A percentile compares a stretch with the other conserved stretches of the same genome.
These are phyloP conservation scores for Rutstroemia sp. DNA, from an alignment of 2,329 filamentous ascomycete genomes.

Conservation along the genomic window DNA sequence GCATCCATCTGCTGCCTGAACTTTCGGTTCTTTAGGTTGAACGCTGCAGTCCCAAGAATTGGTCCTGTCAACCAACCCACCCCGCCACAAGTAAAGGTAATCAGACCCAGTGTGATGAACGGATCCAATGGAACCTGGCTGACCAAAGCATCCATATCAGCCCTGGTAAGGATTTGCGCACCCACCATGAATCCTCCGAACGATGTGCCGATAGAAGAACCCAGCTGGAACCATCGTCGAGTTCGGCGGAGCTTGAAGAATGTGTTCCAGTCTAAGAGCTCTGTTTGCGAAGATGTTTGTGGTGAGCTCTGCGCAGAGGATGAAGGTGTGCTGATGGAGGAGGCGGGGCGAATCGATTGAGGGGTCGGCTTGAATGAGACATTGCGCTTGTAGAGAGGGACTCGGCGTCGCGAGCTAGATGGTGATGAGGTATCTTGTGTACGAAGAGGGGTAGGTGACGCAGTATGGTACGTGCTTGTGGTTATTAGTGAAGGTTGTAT, in stretches of 20 bases:
- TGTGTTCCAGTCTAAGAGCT: slow-evolving; percentile 68
- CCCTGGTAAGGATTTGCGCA: slow-evolving; percentile 58
- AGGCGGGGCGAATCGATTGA: slow-evolving; percentile 13
- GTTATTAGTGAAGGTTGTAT: slow-evolving; percentile 25
- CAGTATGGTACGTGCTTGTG: slow-evolving; percentile 20
- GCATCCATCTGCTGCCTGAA: slow-evolving; percentile 66
- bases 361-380: slow-evolving; percentile 19
- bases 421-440: slow-evolving; percentile 13
- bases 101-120: slow-evolving; percentile 74
- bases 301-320: slow-evolving; percentile 9
- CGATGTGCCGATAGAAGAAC: slow-evolving; percentile 63
- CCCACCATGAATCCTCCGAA: slow-evolving; percentile 54
- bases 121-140: slow-evolving; percentile 77
- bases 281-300: slow-evolving; percentile 7
- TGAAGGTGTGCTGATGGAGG: slow-evolving; percentile 15
- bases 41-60: slow-evolving; percentile 70
- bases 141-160: slow-evolving; percentile 65
- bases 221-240: slow-evolving; percentile 75
- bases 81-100: slow-evolving; percentile 69
- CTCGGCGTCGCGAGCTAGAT: slow-evolving; percentile 15
- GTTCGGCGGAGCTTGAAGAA: slow-evolving; percentile 88
- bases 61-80: slow-evolving; percentile 85
- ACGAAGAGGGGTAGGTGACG: slow-evolving; percentile 18
- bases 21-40: slow-evolving; percentile 67
- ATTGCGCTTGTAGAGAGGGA: slow-evolving; percentile 23